Base-by-base conservation (phyloP, 495 filamentous ascomycete genomes). In the Hypoxylon cercidicola region DNA sequence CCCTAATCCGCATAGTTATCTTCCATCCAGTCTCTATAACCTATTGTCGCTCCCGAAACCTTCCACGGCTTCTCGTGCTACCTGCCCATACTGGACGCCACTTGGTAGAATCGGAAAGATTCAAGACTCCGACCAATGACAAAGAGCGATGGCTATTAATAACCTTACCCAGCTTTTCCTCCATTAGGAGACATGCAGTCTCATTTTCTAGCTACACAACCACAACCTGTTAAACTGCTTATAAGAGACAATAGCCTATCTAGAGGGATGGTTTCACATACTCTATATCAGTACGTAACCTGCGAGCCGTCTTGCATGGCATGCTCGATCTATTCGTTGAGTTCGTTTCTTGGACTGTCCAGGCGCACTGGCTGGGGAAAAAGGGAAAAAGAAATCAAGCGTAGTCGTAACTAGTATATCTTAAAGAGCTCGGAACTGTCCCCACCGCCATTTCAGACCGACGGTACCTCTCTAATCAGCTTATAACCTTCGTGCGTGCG, bases 361-460 rank as follows among this genome's bases (percentile, higher is more conserved):
- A 7, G 30, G 30, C 30, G 30, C 30, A 32, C 4, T 11, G 30
- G 23, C 23, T 25, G 23, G 23, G 23, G 23, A 25, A 25, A 25
- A 25, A 25, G 5, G 5, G 23, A 25, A 25, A 25, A 25, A 25
- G 23, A 25, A 5, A 5, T 25, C 23, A 25, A 5, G 23, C 5
- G 23, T 25, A 2, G 23, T 5, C 5, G 23, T 5, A 25, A 5
- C 23, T 32, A 32, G 30, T 9, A 32, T 32, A 2, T 32, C 30
- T 11, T 32, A 10, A 19, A 35, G 25, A 37, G 41, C n/a, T 40
- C 53, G 53, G 53, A 64, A 52, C 37, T 55, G 8, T 57, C 65
- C 60, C 65, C 56, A 68, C 64, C 60, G 65, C 23, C 34, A 51
- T 55, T 28, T 21, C 6, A 4, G 60, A 60, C 55, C 65, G 30